Base-by-base conservation (phyloP, 495 filamentous ascomycete genomes). In the Clohesyomyces aquaticus region DNA sequence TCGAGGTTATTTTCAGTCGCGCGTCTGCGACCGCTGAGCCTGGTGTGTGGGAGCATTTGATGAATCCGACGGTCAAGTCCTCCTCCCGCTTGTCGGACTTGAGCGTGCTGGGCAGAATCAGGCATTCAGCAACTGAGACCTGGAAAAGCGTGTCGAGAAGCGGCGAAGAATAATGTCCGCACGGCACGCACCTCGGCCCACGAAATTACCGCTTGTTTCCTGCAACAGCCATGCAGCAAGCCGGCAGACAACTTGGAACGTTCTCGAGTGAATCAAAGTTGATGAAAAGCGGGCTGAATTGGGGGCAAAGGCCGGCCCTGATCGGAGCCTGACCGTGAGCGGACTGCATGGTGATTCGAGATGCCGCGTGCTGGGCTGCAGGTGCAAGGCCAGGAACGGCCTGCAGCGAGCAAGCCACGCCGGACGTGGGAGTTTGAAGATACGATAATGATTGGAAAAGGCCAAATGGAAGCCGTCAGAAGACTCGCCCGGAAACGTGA, bases 301-400 rank as follows among this genome's bases (percentile, higher is more conserved):
- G n/a, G n/a, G n/a, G n/a, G n/a, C n/a, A n/a, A n/a, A n/a, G n/a
- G n/a, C n/a, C n/a, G n/a, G n/a, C n/a, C n/a, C n/a, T n/a, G n/a
- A n/a, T n/a, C n/a, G n/a, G n/a, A n/a, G n/a, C n/a, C n/a, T n/a
- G n/a, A n/a, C n/a, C n/a, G n/a, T 51, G 57, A 52, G 52, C 59
- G 43, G 42, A 25, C 53, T 58, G 61, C 61, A 58, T 16, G 53
- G 54, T 51, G 61, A 57, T 43, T 63, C 19, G 59, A 47, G 50
- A 26, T 29, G 59, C 50, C 35, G 59, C 51, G 43, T 55, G 50
- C n/a, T 23, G 38, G 23, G 43, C n/a, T 51, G 55, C 45, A 38
- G 52, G 3, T 27, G 56, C 49, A 50, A n/a, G n/a, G 49, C 58
- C 42, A 63, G 59, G 59, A 56, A 21, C 38, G 8, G 59, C 50